Conservation (phyloP, 768 basidiomycete species). For the Serendipita sp. region DNA sequence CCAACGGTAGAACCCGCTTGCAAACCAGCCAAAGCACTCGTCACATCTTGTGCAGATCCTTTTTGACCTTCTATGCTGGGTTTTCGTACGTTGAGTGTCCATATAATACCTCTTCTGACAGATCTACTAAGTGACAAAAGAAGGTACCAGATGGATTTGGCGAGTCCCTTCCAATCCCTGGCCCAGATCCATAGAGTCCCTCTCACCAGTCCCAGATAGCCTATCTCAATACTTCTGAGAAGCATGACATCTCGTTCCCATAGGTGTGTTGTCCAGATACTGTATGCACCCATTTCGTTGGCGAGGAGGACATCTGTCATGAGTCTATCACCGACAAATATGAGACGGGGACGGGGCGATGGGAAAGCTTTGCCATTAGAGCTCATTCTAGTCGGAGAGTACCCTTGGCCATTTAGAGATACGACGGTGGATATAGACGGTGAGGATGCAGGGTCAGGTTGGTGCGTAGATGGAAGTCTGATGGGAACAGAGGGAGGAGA, state of each 20-base stretch:
- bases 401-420: conserved; percentile 19
- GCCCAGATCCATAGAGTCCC: neutral
- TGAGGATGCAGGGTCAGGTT: conserved; percentile 26
- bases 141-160: neutral
- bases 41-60: no score
- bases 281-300: conserved; percentile 40
- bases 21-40: no score
- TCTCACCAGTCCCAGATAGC: neutral
- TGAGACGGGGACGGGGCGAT: conserved; percentile 21
- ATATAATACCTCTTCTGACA: no score
- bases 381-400: no score
- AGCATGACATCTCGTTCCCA: conserved; percentile 15
- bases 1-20: no score
- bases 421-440: conserved; percentile 27
- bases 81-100: no score
- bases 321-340: conserved; percentile 82
- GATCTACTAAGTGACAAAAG: no score
- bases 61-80: no score
- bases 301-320: conserved; percentile 86
- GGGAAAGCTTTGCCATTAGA: neutral
- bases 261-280: conserved; percentile 14
- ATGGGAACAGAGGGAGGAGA: neutral
- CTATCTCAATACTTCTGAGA: conserved; percentile 8
- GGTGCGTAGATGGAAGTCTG: conserved; percentile 25
- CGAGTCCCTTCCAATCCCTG: neutral